Evolutionary conservation across 1,139 yeast species (phyloP).

Genomic region (Diutina scorzettiae): DNA sequence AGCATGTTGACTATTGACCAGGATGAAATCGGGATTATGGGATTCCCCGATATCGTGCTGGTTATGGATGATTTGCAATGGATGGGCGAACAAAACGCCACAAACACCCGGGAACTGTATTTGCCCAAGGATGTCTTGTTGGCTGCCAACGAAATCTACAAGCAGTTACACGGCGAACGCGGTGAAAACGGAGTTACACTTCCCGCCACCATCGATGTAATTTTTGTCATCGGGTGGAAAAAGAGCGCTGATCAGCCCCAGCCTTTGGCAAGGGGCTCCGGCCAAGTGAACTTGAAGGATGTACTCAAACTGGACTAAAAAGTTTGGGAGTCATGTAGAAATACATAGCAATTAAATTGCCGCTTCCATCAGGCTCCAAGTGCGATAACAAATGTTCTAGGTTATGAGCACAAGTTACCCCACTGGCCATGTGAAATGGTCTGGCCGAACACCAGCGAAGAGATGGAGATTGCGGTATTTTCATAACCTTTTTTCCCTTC

Average conservation of each 20-base stretch:
- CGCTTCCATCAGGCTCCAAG: too few species aligned
- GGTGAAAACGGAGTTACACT: constrained; percentile 30
- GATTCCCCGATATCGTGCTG: constrained; percentile 64
- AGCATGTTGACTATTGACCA: constrained; percentile 74
- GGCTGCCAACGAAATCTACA: constrained; percentile 70
- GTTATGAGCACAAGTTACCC: too few species aligned
- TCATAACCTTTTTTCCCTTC: too few species aligned
- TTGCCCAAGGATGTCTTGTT: constrained; percentile 55
- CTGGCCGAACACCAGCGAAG: too few species aligned
- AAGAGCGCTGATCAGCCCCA: constrained; percentile 56
- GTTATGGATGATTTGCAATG: constrained; percentile 60
- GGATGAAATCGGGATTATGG: constrained; percentile 67
- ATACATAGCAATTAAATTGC: too few species aligned
- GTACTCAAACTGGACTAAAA: too few species aligned
- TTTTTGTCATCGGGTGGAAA: constrained; percentile 87
- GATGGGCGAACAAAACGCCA: constrained; percentile 82
- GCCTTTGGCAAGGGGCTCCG: constrained; percentile 65
- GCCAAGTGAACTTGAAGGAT: constrained; percentile 58
- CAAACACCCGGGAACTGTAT: constrained; percentile 40
- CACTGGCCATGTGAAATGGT: too few species aligned
- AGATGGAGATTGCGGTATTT: too few species aligned
- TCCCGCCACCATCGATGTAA: constrained; percentile 60
- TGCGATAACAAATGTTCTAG: too few species aligned
- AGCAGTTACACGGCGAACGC: constrained; percentile 57
- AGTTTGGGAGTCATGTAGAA: too few species aligned